phyloP scores from a whole-genome alignment of 1,284 basidiomycete genomes.

The Puccinia triticina region DNA sequence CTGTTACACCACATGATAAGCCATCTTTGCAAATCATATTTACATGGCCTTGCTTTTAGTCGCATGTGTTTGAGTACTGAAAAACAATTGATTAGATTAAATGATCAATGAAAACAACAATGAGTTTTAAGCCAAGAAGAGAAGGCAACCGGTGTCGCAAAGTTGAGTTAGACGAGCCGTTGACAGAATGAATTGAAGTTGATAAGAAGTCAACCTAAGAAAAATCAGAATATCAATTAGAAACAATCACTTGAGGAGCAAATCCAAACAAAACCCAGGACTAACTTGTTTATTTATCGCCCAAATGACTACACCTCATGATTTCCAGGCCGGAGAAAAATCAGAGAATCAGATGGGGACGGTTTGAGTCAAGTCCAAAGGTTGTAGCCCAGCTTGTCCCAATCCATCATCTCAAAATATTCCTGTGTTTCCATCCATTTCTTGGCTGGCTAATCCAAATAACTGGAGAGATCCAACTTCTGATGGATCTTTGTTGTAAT shows the following conservation, averaged over 20 bases:
- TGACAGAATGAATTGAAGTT: too few relatives aligned
- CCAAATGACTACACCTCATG: constrained; percentile 8
- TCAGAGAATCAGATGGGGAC: constrained; percentile 9
- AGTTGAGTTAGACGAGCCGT: too few relatives aligned
- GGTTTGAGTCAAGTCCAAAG: constrained; percentile 16
- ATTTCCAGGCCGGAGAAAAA: constrained; percentile 15
- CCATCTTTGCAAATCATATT: too few relatives aligned
- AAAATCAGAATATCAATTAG: background rate
- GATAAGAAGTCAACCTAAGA: too few relatives aligned
- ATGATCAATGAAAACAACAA: too few relatives aligned
- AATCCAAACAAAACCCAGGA: constrained; percentile 26
- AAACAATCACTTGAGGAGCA: background rate
- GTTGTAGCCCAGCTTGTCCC: constrained; percentile 28
- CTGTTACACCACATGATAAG: too few relatives aligned
- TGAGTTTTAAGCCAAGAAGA: too few relatives aligned
- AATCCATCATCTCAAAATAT: constrained; percentile 36
- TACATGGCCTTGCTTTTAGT: too few relatives aligned
- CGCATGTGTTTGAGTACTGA: too few relatives aligned
- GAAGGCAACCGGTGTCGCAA: too few relatives aligned
- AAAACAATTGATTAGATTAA: too few relatives aligned
- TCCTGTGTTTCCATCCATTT: constrained; percentile 48
- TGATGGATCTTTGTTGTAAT: background rate
- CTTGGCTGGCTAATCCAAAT: constrained; percentile 29
- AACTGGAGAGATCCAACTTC: constrained; percentile 23
- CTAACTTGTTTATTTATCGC: constrained; percentile 6